A percentile compares a stretch with the other conserved stretches of the same genome.
Evolutionary conservation across 192 early-diverging fungal species (phyloP).

Genomic region (Umbelopsis sp.): DNA sequence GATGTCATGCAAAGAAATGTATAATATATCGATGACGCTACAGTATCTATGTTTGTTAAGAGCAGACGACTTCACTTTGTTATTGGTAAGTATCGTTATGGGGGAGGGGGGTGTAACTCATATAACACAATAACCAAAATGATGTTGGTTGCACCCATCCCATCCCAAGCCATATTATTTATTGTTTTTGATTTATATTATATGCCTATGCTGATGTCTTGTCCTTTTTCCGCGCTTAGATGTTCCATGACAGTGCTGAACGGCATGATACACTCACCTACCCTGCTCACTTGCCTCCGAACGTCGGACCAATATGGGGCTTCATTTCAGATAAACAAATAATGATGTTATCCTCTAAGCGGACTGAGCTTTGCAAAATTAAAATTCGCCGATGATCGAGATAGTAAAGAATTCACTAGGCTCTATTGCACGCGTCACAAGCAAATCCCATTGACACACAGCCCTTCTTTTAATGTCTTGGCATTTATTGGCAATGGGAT

Average conservation of each 20-base stretch:
- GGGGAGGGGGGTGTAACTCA: not conserved
- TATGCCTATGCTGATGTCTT: too few species aligned
- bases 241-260: not conserved
- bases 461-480: not conserved
- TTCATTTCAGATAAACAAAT: constrained; percentile 5
- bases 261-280: not conserved
- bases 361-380: not conserved
- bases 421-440: too few species aligned
- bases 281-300: not conserved
- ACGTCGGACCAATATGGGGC: not conserved
- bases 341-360: not conserved
- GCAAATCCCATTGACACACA: too few species aligned
- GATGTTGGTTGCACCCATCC: too few species aligned
- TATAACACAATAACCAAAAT: too few species aligned
- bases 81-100: constrained; percentile 10
- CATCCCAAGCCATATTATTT: too few species aligned
- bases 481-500: not conserved
- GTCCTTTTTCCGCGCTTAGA: not conserved
- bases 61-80: not conserved
- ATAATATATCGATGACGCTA: not conserved
- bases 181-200: too few species aligned
- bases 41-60: constrained; percentile 9
- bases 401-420: not conserved
- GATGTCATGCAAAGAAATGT: not conserved
- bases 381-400: constrained; percentile 16